phyloP scores from a whole-genome alignment of 108 stramenopile species.

The Ochromonas danica region DNA sequence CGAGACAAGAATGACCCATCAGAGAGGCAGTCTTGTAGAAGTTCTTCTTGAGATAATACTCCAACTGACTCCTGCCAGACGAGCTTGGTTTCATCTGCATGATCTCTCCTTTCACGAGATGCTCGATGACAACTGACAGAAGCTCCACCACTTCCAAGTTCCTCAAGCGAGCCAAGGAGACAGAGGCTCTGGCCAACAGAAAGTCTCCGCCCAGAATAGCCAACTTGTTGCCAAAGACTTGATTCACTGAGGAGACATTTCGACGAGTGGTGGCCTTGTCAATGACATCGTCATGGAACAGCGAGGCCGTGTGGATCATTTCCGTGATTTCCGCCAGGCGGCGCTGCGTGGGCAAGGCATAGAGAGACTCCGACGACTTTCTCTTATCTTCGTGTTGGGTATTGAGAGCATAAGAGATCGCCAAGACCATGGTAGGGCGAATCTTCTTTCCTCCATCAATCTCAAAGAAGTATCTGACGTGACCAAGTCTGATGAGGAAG shows the following conservation, averaged over 20 bases:
- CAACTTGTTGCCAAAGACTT: slow-evolving; percentile 94
- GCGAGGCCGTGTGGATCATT: slow-evolving; percentile 95
- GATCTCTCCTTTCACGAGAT: slow-evolving; percentile 94
- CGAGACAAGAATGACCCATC: slow-evolving; percentile 93
- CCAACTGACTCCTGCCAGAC: slow-evolving; percentile 49
- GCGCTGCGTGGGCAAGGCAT: slow-evolving; percentile 61
- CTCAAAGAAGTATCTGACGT: slow-evolving; percentile 46
- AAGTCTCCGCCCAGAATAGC: slow-evolving; percentile 98
- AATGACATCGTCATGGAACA: slow-evolving; percentile 98
- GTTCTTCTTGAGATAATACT: slow-evolving; percentile 84
- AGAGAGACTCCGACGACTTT: not conserved
- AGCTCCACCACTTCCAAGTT: slow-evolving; percentile 90
- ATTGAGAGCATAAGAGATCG: slow-evolving; percentile 5
- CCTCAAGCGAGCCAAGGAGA: slow-evolving; percentile 84
- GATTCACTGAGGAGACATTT: slow-evolving; percentile 81
- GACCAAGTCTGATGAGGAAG: too few relatives aligned
- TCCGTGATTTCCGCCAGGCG: slow-evolving; percentile 95
- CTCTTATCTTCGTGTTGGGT: not conserved
- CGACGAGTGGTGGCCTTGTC: slow-evolving; percentile 90
- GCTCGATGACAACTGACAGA: slow-evolving; percentile 95
- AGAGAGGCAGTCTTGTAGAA: slow-evolving; percentile 96
- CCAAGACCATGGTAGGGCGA: slow-evolving; percentile 59
- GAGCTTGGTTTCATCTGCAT: slow-evolving; percentile 74
- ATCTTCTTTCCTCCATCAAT: slow-evolving; percentile 62
- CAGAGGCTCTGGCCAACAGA: slow-evolving; percentile 87